Evolutionary conservation across 306 rosid species (phyloP).

Genomic region (Carpinus fangiana): DNA sequence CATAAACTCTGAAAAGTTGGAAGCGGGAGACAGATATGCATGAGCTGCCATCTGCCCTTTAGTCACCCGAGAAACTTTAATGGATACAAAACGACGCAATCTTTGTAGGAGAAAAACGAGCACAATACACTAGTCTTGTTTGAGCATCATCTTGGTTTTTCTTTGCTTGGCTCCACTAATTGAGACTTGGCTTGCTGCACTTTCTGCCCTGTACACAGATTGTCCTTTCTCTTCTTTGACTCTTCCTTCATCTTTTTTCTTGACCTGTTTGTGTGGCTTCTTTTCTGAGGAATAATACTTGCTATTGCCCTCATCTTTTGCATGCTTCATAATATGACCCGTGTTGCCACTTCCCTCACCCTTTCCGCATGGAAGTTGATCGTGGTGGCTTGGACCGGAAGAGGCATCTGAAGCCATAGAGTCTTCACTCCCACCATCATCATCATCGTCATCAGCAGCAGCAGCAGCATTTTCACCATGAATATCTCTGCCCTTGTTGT

Average conservation of each 20-base stretch:
- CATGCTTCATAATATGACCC: slow-evolving; percentile 15
- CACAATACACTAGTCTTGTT: neutral
- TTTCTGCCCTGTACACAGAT: slow-evolving; percentile 43
- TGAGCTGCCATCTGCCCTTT: neutral
- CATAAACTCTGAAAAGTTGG: neutral
- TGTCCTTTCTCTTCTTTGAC: slow-evolving; percentile 27
- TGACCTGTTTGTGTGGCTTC: slow-evolving; percentile 36
- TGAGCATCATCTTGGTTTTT: slow-evolving; percentile 1
- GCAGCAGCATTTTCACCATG: neutral
- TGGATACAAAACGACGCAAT: neutral
- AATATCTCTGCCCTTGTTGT: slow-evolving; percentile 7
- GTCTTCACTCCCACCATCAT: slow-evolving; percentile 48
- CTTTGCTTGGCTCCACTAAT: slow-evolving; percentile 32
- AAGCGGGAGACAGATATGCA: neutral
- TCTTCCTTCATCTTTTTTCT: slow-evolving; percentile 32
- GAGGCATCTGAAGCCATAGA: slow-evolving; percentile 86
- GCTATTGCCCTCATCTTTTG: slow-evolving; percentile 13
- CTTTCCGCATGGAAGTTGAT: slow-evolving; percentile 23
- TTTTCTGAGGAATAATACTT: slow-evolving; percentile 33
- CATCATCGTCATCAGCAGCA: neutral
- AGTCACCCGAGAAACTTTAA: neutral
- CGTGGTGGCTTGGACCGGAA: slow-evolving; percentile 56
- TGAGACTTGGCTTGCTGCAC: slow-evolving; percentile 60
- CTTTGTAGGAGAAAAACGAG: neutral
- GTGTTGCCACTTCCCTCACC: slow-evolving; percentile 32